Base-by-base conservation (phyloP, 768 basidiomycete genomes). In the Udeniomyces megalosporus region DNA sequence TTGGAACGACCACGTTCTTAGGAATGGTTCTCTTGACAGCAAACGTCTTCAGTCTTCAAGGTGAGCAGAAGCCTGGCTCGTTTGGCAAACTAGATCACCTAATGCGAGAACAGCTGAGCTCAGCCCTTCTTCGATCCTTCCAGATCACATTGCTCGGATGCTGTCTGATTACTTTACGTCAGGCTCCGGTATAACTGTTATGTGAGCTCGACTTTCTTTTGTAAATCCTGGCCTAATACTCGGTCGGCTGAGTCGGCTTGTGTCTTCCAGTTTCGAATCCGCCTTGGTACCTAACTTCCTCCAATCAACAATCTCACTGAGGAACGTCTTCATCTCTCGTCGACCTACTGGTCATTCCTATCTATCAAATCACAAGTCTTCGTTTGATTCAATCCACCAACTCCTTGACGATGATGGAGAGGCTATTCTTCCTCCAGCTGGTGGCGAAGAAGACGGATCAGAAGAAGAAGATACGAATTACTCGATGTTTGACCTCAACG, bases 241-340 rank as follows among this genome's bases (percentile, higher is more conserved):
- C n/a, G n/a, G n/a, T n/a, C n/a, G n/a, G n/a, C n/a, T n/a, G n/a
- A n/a, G n/a, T n/a, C n/a, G n/a, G n/a, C n/a, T n/a, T n/a, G n/a
- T 12, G 15, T 7, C 12, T 17, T 24, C 8, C 58, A 72, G 70
- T 58, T 96, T 96, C 72, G 95, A 99, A 74, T 90, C 88, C 4
- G 95, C 95, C 32, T 92, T 97, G 68, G 92, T 97, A 11, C 93
- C 95, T 2, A 91, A 89, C 72, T 95, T 92, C 90, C 87, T 89
- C 66, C 88, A 92, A 69, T 92, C 90, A 11, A 84, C 85, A 15
- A 84, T 99, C 58, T 91, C 91, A 0, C 93, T 99, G 80, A 89
- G 89, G 72, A 95, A 96, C 68, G 92, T 97, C 48, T 97, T 87
- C 69, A 78, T 99, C 50, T 92, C 90, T 26, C 83, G 89, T 11